phyloP scores from a whole-genome alignment of 768 basidiomycete species.

The Podaxis pistillaris region DNA sequence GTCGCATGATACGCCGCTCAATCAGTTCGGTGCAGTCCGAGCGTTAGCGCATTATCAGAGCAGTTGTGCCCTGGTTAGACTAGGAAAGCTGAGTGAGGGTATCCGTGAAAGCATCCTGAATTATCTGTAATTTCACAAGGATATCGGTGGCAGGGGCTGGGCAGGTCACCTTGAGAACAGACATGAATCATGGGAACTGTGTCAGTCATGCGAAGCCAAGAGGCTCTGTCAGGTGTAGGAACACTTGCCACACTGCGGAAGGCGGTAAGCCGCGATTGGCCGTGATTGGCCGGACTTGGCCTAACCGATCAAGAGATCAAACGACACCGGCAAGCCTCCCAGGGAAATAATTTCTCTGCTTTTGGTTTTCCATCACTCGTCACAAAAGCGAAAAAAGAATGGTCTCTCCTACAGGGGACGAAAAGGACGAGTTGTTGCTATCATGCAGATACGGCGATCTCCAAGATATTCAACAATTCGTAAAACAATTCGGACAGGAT shows the following conservation, averaged over 20 bases:
- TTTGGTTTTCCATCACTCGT: constrained; percentile 3
- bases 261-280: neutral
- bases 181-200: neutral
- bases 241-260: neutral
- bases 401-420: constrained; percentile 41
- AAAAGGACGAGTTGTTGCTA: constrained; percentile 73
- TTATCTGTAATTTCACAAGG: too few relatives aligned
- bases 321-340: neutral
- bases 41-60: neutral
- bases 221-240: neutral
- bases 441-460: constrained; percentile 88
- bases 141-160: too few relatives aligned
- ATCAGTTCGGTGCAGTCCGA: neutral
- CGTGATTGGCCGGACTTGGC: neutral
- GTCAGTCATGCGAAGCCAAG: neutral
- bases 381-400: constrained; percentile 11
- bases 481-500: constrained; percentile 53
- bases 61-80: neutral
- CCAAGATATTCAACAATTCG: constrained; percentile 69
- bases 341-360: neutral
- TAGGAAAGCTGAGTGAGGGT: neutral
- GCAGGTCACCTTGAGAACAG: neutral
- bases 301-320: neutral
- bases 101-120: too few relatives aligned
- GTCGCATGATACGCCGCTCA: neutral